phyloP scores from a whole-genome alignment of 768 basidiomycete genomes.

The Phlebiopsis gigantea region DNA sequence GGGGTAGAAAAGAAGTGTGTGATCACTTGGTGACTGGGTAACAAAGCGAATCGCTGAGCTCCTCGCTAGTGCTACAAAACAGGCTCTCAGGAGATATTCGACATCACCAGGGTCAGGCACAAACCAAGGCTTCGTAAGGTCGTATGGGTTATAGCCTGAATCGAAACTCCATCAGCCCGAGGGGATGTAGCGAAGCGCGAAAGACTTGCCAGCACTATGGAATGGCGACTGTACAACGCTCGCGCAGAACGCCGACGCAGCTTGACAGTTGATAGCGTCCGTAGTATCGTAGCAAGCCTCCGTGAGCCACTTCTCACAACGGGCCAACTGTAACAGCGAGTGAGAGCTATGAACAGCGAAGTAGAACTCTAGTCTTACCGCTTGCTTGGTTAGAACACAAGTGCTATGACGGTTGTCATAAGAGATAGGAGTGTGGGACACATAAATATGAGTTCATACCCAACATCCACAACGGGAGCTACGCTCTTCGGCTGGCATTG shows the following conservation, averaged over 20 bases:
- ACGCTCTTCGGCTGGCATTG: constrained; percentile 47
- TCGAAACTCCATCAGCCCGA: constrained; percentile 6
- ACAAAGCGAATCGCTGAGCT: constrained; percentile 43
- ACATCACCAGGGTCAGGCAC: background rate
- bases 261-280: constrained; percentile 37
- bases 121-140: constrained; percentile 55
- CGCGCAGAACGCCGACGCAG: constrained; percentile 35
- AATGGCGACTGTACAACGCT: background rate
- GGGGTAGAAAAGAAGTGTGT: constrained; percentile 7
- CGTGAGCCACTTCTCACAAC: constrained; percentile 34
- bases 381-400: constrained; percentile 37
- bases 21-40: constrained; percentile 40
- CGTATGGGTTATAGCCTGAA: constrained; percentile 53
- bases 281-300: constrained; percentile 36
- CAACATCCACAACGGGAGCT: constrained; percentile 41
- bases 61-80: constrained; percentile 27
- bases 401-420: constrained; percentile 25
- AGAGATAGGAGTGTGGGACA: background rate
- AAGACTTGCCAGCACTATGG: background rate
- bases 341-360: constrained; percentile 31
- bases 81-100: no score
- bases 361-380: constrained; percentile 19
- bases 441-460: constrained; percentile 22
- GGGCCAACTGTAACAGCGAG: constrained; percentile 27
- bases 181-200: background rate